Evolutionary conservation across 2,329 filamentous ascomycete species (phyloP), one percentile per base, ranked within the genome.

Genomic region (Diaporthe vexans): DNA sequence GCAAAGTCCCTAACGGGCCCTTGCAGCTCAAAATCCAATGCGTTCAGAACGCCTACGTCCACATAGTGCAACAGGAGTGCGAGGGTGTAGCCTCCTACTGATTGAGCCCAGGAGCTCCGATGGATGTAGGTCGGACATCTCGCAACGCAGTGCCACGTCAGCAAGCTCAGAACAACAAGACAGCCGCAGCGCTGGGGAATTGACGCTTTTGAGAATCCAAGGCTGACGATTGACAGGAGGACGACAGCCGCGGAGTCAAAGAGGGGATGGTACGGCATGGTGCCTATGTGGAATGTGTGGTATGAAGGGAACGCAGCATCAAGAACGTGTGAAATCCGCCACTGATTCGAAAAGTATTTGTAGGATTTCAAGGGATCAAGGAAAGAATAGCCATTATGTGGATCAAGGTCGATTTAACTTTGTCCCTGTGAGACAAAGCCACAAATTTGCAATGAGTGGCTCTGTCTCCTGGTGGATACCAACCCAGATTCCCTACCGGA

Each of bases 91-190:
- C 37, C 37, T 40, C 37, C 37, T 15, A 40, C 37, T 13, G 37
- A 40, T 40, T 40, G 37, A 11, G 37, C 37, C 37, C 37, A 40
- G 4, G 37, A 40, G 37, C 37, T 40, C 10, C 37, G 37, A 13
- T 40, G 37, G 5, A 17, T 40, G 11, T n/a, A 48, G 46, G 35
- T 15, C 43, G 58, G 58, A 26, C 58, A 61, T 19, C n/a, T 24
- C 13, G 40, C n/a, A 26, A 59, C 57, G 11, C 57, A 59, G n/a
- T 59, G 57, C 33, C 35, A 59, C 35, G 57, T 59, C 35, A 59
- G 40, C 21, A 59, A 24, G n/a, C 35, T 61, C n/a, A 43, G 43
- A 13, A 61, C n/a, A 9, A n/a, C 37, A n/a, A 43, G n/a, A 26
- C n/a, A 61, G 1, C 13, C n/a, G 17, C 40, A 21, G 5, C 58